Evolutionary conservation across 257 asterid species (phyloP), one percentile per base, ranked within the genome.

Genomic region (Coffea canephora): DNA sequence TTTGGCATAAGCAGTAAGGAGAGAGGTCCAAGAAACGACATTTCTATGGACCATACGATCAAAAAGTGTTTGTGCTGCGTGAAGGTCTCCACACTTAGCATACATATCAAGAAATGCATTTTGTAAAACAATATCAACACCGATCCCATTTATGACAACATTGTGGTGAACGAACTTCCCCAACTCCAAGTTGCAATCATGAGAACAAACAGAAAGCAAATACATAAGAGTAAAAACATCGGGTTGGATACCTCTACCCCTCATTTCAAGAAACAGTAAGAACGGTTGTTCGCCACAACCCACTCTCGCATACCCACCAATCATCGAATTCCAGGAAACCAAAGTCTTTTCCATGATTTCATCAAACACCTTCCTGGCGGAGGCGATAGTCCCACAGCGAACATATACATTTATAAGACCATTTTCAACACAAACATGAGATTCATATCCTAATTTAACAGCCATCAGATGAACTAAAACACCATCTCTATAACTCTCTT

Each of bases 11-110:
- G 91, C 91, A 74, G 64, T 86, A 36, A 88, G 77, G 89, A 93
- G 87, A 79, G 95, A 88, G 76, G 96, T 92, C 92, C 97, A 91
- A 0, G 93, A 87, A 55, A 91, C 91, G 16, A 91, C 89, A 34
- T 86, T 90, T 77, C 52, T 75, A 2, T 65, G 46, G 43, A 14
- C 48, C 79, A 74, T 80, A 27, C 75, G 67, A 55, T 74, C 69
- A 43, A 80, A 80, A 68, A 80, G 45, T 59, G 68, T 66, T 75
- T 66, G 61, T 50, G 71, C 83, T 34, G 70, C 31, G 68, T 74
- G 62, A 46, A 79, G 49, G 50, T 79, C 64, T 36, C 78, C 78
- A 50, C 73, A 59, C 61, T 74, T 65, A 9, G 79, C 76, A 54
- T 74, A 74, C 79, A 74, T 23, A 77, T 81, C 83, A 74, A 84